Evolutionary conservation across 2,329 filamentous ascomycete genomes (phyloP), one percentile per base, ranked within the genome.

Genomic region (Nakataea oryzae): DNA sequence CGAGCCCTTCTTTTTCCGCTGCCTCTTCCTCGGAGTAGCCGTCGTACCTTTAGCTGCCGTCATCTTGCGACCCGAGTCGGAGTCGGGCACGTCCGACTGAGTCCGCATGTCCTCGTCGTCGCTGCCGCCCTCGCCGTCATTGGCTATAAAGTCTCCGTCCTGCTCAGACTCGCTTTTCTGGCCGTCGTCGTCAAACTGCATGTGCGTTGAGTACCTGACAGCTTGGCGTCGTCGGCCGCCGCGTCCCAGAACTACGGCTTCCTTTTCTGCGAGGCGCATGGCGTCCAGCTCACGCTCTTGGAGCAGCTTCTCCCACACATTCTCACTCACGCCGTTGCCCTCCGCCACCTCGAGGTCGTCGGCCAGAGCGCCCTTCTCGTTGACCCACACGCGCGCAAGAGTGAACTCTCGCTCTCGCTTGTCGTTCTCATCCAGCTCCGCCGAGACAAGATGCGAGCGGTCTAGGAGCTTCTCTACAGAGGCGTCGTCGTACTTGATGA

Each of bases 381-480:
- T 96, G 4, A 88, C 89, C 95, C 95, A 99, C 1, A 99, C 88
- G 57, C 91, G 85, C 54, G 93, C 93, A 73, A 95, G 91, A 5
- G 89, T 91, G 72, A 97, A 99, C 62, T 93, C 89, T 0, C 86
- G 88, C 70, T 96, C 90, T 0, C 86, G 63, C 30, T 57, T 60
- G 27, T 78, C 74, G 59, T 91, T 86, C 2, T 86, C 81, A 12
- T 84, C 83, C 1, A 81, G 78, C 62, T 81, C 81, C 0, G 87
- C 90, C 66, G 90, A 85, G 70, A 96, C 91, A 30, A 90, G 84
- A 65, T 90, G 85, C 56, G 88, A 91, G 58, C 95, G 86, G 71
- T 97, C 93, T n/a, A 99, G 80, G 14, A 99, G 81, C 66, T 89
- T 91, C 61, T 97, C 91, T n/a, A 99, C 86, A 0, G 90, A 89